Base-by-base conservation (phyloP, 345 rosid genomes). In the Arabidopsis suecica region DNA sequence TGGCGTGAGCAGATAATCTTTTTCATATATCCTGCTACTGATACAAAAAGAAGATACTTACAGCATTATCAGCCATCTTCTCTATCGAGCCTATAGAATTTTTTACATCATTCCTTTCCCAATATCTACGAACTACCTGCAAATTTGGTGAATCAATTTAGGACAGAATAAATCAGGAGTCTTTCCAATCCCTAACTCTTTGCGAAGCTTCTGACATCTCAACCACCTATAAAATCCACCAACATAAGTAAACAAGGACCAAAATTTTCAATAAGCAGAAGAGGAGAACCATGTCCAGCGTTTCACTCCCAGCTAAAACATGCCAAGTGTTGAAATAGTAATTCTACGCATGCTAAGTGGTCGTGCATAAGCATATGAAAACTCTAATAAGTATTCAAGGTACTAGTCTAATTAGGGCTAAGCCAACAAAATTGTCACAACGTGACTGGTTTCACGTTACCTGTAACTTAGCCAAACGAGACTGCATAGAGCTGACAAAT, bases 51-150 rank as follows among this genome's bases (percentile, higher is more conserved):
- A 53, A 59, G 57, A 71, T 40, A 48, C 93, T 82, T 82, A 93
- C 99, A 80, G 88, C 84, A 79, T 89, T 77, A 84, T 96, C 96
- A 71, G 96, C 94, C 98, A 96, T 96, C 86, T 89, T 93, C 81
- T 89, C 97, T 86, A 91, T 82, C 40, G 90, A 86, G 79, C 82
- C 71, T 67, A 96, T 83, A 14, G 86, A 84, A 72, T 93, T 96
- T 73, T 85, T 96, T 22, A 93, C 73, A 82, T 93, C 97, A 76
- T 82, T 87, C 74, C 97, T 89, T 77, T 86, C 91, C 98, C 99
- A 96, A 69, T 81, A 88, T 83, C 97, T 86, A 80, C 81, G 84
- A 76, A 93, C 88, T 67, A 79, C 94, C 99, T 96, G 81, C 55
- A 85, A 51, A 78, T 65, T 34, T 49, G 33, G 51, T 48, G 10